Conservation (phyloP, 1,139 yeast genomes). For the Eremothecium sinecaudum region DNA sequence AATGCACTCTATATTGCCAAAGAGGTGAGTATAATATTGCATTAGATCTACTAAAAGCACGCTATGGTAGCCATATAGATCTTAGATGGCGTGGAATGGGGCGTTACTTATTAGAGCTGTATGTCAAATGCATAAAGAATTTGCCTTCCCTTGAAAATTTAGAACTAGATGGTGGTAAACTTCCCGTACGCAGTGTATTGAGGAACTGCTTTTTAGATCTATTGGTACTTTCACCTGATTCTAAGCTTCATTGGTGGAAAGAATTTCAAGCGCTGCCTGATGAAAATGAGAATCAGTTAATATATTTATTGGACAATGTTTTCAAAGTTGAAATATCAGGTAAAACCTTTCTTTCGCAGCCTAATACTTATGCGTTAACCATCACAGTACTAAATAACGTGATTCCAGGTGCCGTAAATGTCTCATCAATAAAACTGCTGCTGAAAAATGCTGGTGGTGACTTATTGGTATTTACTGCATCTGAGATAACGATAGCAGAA, state of each 20-base stretch:
- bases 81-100: constrained; percentile 76
- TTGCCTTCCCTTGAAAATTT: constrained; percentile 17
- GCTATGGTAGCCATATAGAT: constrained; percentile 56
- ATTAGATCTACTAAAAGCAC: constrained; percentile 50
- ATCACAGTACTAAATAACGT: constrained; percentile 14
- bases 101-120: constrained; percentile 50
- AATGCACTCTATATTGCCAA: constrained; percentile 62
- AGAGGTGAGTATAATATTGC: constrained; percentile 51
- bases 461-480: constrained; percentile 12
- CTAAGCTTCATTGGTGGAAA: constrained; percentile 23
- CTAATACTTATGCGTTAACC: constrained; percentile 21
- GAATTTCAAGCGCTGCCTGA: constrained; percentile 18
- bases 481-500: constrained; percentile 8
- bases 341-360: constrained; percentile 8
- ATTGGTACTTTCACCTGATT: constrained; percentile 17
- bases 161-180: constrained; percentile 21
- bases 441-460: constrained; percentile 16
- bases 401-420: constrained; percentile 16
- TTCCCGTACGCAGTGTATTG: constrained; percentile 22
- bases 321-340: constrained; percentile 13
- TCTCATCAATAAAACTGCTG: constrained; percentile 15
- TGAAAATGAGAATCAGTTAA: constrained; percentile 14
- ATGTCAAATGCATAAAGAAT: constrained; percentile 56
- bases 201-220: constrained; percentile 27
- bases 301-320: constrained; percentile 21